Evolutionary conservation across 345 rosid genomes (phyloP).

Genomic region (Psidium friedrichsthalianum): DNA sequence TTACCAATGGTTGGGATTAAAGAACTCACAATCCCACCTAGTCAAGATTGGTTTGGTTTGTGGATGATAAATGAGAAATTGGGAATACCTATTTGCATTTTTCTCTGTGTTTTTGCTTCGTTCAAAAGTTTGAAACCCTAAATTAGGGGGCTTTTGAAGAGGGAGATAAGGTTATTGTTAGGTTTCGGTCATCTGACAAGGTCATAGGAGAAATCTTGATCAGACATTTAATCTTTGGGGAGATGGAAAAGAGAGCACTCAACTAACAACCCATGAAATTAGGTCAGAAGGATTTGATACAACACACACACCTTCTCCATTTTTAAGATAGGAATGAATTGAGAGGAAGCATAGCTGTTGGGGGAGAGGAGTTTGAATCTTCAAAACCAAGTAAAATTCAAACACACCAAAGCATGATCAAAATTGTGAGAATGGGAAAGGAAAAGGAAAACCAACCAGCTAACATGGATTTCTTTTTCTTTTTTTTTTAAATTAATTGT

Average conservation of each 20-base stretch:
- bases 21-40: neutral
- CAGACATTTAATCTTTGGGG: slow-evolving; percentile 2
- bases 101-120: neutral
- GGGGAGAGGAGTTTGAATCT: slow-evolving; percentile 6
- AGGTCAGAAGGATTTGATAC: slow-evolving; percentile 12
- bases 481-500: neutral
- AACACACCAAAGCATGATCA: slow-evolving; percentile 7
- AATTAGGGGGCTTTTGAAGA: slow-evolving; percentile 4
- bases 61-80: neutral
- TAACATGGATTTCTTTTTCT: neutral
- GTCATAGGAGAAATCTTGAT: slow-evolving; percentile 12
- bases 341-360: slow-evolving; percentile 1
- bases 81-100: neutral
- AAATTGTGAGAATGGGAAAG: neutral
- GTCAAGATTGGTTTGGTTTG: neutral
- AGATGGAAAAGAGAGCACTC: neutral
- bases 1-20: neutral
- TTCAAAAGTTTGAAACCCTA: neutral
- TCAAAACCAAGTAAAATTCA: slow-evolving; percentile 4
- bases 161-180: neutral
- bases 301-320: slow-evolving; percentile 9
- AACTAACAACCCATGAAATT: slow-evolving; percentile 21
- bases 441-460: neutral
- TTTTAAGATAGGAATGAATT: slow-evolving; percentile 19
- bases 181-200: slow-evolving; percentile 11